phyloP scores from a whole-genome alignment of 2,329 filamentous ascomycete genomes.

The Cladosporium sp. region DNA sequence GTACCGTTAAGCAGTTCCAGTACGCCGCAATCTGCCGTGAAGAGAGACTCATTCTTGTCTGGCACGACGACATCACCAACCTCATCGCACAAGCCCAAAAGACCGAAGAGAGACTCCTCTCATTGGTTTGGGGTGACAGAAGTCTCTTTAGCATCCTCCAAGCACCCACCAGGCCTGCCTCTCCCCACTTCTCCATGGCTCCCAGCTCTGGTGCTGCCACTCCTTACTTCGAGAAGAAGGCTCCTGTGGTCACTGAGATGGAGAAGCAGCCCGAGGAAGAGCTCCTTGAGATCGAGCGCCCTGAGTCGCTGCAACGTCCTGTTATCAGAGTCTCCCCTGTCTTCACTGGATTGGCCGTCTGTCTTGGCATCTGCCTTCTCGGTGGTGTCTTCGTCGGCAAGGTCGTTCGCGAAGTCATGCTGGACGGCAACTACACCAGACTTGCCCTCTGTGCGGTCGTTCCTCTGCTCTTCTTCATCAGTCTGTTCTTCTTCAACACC shows the following conservation, averaged over 20 bases:
- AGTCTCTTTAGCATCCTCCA: conserved; percentile 2
- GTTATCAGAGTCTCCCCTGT: conserved; percentile 30
- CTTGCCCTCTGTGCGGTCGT: conserved; percentile 48
- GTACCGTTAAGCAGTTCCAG: conserved; percentile 8
- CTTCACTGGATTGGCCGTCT: conserved; percentile 49
- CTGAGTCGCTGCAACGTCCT: conserved; percentile 1
- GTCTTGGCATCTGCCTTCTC: conserved; percentile 49
- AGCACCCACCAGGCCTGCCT: neutral
- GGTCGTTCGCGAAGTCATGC: conserved; percentile 49
- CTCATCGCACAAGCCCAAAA: conserved; percentile 1
- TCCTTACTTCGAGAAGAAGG: conserved; percentile 4
- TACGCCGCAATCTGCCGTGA: conserved; percentile 5
- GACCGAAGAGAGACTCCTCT: conserved; percentile 5
- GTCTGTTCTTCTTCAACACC: conserved; percentile 44
- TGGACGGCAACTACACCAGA: conserved; percentile 50
- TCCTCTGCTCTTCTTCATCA: conserved; percentile 54
- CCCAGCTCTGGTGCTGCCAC: neutral
- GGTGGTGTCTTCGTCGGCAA: conserved; percentile 50
- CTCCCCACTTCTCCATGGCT: neutral
- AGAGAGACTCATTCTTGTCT: conserved; percentile 3
- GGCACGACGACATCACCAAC: conserved; percentile 5
- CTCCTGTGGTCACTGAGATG: neutral
- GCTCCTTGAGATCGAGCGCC: neutral
- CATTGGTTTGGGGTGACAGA: neutral
- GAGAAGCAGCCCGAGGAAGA: neutral